These are phyloP conservation scores for Elaeis guineensis DNA, from an alignment of 176 grass and related monocot genomes.

Conservation along the genomic window DNA sequence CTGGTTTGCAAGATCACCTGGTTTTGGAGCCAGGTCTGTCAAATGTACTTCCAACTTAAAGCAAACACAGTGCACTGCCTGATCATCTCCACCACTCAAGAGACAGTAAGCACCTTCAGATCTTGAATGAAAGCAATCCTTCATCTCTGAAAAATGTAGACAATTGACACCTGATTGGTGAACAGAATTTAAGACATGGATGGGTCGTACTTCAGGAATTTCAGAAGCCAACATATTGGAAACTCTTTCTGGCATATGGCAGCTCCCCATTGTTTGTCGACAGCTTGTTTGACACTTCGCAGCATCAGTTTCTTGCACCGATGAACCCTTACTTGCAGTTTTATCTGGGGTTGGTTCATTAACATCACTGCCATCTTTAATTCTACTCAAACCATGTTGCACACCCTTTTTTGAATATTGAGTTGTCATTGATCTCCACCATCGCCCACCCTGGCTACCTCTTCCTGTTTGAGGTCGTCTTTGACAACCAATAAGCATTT, in stretches of 20 bases:
- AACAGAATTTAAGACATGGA: conserved; percentile 33
- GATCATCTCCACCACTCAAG: conserved; percentile 84
- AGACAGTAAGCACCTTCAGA: conserved; percentile 34
- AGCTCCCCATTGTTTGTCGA: too few species aligned
- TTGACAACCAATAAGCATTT: conserved; percentile 59
- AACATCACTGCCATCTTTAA: conserved; percentile 5
- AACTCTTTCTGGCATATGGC: conserved; percentile 3
- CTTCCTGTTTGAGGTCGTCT: conserved; percentile 74
- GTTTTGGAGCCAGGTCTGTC: not conserved
- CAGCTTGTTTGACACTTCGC: conserved; percentile 1
- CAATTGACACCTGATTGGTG: conserved; percentile 96
- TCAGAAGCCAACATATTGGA: conserved; percentile 25
- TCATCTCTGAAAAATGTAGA: conserved; percentile 37
- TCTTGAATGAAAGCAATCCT: conserved; percentile 8
- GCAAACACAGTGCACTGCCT: conserved; percentile 48
- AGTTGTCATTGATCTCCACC: conserved; percentile 57
- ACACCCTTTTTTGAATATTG: conserved; percentile 27
- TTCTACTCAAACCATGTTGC: not conserved
- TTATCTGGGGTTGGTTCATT: conserved; percentile 2
- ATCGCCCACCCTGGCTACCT: conserved; percentile 73
- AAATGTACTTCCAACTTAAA: conserved; percentile 30
- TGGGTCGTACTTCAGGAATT: conserved; percentile 42
- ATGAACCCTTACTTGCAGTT: conserved; percentile 10
- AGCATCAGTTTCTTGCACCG: conserved; percentile 4
- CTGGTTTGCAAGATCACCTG: not conserved